phyloP scores from a whole-genome alignment of 345 rosid species.

The Camelina sativa region DNA sequence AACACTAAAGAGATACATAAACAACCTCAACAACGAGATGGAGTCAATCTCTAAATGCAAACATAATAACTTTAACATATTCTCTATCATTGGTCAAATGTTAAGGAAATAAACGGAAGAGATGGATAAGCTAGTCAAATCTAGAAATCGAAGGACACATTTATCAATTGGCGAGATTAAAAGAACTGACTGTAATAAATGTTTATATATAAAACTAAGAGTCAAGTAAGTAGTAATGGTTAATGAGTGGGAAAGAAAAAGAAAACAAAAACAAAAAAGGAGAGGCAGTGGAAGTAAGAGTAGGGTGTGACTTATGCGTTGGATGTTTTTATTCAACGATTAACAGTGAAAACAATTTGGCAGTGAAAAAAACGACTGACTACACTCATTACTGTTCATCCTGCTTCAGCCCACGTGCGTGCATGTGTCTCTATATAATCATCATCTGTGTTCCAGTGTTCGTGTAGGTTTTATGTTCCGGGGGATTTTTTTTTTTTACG shows the following conservation, averaged over 20 bases:
- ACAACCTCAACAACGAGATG: neutral
- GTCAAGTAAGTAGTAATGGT: neutral
- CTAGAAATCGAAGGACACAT: neutral
- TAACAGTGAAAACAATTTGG: slow-evolving; percentile 34
- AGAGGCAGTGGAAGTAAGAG: slow-evolving; percentile 22
- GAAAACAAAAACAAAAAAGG: neutral
- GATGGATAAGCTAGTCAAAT: neutral
- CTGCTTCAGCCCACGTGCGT: slow-evolving; percentile 42
- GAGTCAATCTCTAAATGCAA: neutral
- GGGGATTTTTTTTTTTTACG: neutral
- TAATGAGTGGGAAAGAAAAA: slow-evolving; percentile 10
- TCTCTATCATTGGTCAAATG: neutral
- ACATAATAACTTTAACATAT: neutral
- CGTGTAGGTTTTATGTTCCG: slow-evolving; percentile 27
- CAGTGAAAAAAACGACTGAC: slow-evolving; percentile 28
- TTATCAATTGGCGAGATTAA: slow-evolving; percentile 1
- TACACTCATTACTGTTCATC: slow-evolving; percentile 31
- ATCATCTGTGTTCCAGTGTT: slow-evolving; percentile 1
- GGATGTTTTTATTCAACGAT: slow-evolving; percentile 34
- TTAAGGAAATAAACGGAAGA: neutral
- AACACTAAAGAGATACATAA: neutral
- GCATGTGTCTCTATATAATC: slow-evolving; percentile 25
- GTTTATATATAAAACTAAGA: neutral
- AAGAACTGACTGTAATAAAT: neutral
- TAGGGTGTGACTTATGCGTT: slow-evolving; percentile 21